These are phyloP conservation scores for Sordariomycetes sp. DNA, from an alignment of 2,329 filamentous ascomycete species.

Conservation along the genomic window DNA sequence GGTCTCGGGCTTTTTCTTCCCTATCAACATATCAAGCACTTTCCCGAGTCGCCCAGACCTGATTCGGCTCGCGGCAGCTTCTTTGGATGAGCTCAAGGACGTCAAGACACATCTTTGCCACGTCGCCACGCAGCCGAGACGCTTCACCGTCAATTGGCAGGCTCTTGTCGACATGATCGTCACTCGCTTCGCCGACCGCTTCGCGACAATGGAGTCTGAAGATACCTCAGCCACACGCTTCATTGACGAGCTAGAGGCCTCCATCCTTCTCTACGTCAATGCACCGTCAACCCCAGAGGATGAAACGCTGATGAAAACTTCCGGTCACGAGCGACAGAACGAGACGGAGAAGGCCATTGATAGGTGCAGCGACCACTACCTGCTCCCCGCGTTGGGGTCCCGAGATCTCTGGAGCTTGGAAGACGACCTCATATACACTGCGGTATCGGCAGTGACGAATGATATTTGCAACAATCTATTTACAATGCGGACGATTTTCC, in stretches of 20 bases:
- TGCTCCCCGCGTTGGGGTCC: conserved; percentile 17
- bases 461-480: conserved; percentile 27
- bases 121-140: conserved; percentile 24
- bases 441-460: conserved; percentile 26
- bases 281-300: no score
- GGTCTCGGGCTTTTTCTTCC: conserved; percentile 42
- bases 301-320: no score
- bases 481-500: neutral
- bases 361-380: conserved; percentile 37
- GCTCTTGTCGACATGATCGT: conserved; percentile 55
- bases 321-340: conserved; percentile 15
- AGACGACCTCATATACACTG: conserved; percentile 34
- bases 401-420: conserved; percentile 22
- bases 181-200: conserved; percentile 46
- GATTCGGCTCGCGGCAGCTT: conserved; percentile 19
- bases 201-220: conserved; percentile 29
- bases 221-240: conserved; percentile 18
- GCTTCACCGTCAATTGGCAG: conserved; percentile 52
- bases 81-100: conserved; percentile 17
- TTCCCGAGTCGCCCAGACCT: conserved; percentile 20
- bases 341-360: conserved; percentile 26
- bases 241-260: conserved; percentile 22
- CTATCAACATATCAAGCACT: conserved; percentile 37
- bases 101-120: conserved; percentile 33
- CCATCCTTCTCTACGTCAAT: conserved; percentile 35